Evolutionary conservation across 805 yeast genomes (phyloP), one percentile per base, ranked within the genome.

Genomic region (Monosporozyma solicola): DNA sequence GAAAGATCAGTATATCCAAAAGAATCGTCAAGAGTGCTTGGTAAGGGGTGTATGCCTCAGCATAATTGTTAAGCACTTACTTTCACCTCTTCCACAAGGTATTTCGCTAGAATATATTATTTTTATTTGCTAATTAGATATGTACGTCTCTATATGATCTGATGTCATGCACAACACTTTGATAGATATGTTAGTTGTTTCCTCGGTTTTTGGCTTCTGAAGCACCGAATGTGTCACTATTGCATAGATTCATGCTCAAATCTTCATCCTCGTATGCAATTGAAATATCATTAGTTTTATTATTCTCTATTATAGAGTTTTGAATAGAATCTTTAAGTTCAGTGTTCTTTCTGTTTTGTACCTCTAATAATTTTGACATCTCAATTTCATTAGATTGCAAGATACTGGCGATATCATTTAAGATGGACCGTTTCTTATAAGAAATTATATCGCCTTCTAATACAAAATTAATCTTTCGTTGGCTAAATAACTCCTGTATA

Each of bases 1-100:
- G 66, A 47, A 67, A 65, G 50, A 64, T 66, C 22, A 67, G 71
- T 53, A 66, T 65, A 16, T 66, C 70, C 1, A 66, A 66, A 48
- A 64, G 64, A 51, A 61, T 69, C 1, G 52, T 67, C 50, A 61
- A 56, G 53, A 67, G 71, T 47, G 49, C 52, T 7, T 67, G 68
- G 69, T 67, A 50, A 53, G 16, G 20, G 10, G 5, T 44, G 9
- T 31, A 15, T 9, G 9, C 11, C 20, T 15, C 58, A 56, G 54
- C 20, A 7, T 5, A 35, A 35, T 35, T 32, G 51, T 49, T 39
- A 48, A 5, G 50, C 16, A 16, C 44, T 41, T 27, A 27, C 29
- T 27, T 27, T 27, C 7, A 5, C 29, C 7, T 27, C 29, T 27
- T 27, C 29, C 29, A 27, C 20, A 20, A 20, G 22, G 16, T 39